phyloP scores from a whole-genome alignment of 2,329 filamentous ascomycete genomes.

The Bisporella sp. region DNA sequence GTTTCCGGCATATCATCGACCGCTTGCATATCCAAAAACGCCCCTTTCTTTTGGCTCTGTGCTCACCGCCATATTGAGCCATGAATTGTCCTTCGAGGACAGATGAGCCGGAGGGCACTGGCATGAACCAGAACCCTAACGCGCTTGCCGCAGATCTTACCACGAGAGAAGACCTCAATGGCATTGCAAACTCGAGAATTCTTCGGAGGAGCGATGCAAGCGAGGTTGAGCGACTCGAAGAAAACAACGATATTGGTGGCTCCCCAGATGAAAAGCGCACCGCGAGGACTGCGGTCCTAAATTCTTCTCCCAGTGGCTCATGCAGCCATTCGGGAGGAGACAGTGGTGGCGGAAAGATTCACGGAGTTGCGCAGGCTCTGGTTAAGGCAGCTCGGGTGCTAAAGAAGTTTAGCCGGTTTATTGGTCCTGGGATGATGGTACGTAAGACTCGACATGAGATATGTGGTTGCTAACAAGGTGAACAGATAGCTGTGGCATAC shows the following conservation, averaged over 20 bases:
- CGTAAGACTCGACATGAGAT: background rate
- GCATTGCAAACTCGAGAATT: constrained; percentile 50
- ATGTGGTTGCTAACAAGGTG: constrained; percentile 1
- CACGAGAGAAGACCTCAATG: constrained; percentile 54
- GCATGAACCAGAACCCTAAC: constrained; percentile 56
- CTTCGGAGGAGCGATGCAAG: constrained; percentile 35
- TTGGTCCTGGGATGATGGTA: constrained; percentile 41
- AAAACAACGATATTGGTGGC: background rate
- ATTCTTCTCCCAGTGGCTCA: background rate
- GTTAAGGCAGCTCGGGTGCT: constrained; percentile 2
- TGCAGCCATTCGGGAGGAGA: background rate
- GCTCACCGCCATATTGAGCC: background rate
- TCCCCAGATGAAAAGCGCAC: background rate
- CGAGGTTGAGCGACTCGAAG: constrained; percentile 11
- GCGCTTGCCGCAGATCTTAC: constrained; percentile 52
- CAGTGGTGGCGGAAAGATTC: background rate
- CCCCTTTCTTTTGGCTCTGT: no score
- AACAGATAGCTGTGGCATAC: constrained; percentile 30
- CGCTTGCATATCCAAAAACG: no score
- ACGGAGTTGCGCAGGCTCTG: background rate
- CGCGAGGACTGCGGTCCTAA: constrained; percentile 4
- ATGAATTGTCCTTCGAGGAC: constrained; percentile 63
- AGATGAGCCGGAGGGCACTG: constrained; percentile 45
- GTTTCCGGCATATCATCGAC: background rate
- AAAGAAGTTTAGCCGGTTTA: constrained; percentile 37